These are phyloP conservation scores for Cercospora sojina DNA, from an alignment of 2,329 filamentous ascomycete genomes.

Conservation along the genomic window DNA sequence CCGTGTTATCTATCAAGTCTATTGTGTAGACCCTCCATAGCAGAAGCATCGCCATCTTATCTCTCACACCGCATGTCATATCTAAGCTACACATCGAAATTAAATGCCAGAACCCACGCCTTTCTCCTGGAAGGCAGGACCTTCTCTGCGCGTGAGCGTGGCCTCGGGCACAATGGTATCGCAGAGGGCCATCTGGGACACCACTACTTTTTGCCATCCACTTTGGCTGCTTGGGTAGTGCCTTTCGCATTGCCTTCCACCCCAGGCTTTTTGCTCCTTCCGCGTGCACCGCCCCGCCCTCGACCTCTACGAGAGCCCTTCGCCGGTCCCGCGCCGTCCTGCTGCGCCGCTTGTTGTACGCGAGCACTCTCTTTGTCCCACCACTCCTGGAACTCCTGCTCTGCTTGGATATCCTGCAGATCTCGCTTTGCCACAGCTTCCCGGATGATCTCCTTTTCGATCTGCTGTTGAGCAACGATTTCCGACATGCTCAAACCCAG, in stretches of 20 bases:
- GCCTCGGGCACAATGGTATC: background rate
- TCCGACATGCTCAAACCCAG: conserved; percentile 76
- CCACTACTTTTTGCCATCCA: background rate
- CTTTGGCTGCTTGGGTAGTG: background rate
- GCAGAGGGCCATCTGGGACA: background rate
- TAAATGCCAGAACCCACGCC: background rate
- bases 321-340: conserved; percentile 16
- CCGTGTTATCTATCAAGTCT: conserved; percentile 1
- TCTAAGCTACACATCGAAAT: background rate
- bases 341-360: conserved; percentile 43
- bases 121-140: background rate
- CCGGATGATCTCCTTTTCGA: conserved; percentile 76
- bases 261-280: conserved; percentile 19
- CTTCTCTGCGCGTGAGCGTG: background rate
- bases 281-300: conserved; percentile 21
- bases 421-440: conserved; percentile 86
- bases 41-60: background rate
- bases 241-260: conserved; percentile 8
- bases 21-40: background rate
- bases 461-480: conserved; percentile 83
- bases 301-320: conserved; percentile 26
- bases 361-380: conserved; percentile 83
- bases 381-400: conserved; percentile 96
- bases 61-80: background rate
- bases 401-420: conserved; percentile 90